Evolutionary conservation across 2,329 filamentous ascomycete species (phyloP), one percentile per base, ranked within the genome.

Genomic region (Fusarium nelsonii): DNA sequence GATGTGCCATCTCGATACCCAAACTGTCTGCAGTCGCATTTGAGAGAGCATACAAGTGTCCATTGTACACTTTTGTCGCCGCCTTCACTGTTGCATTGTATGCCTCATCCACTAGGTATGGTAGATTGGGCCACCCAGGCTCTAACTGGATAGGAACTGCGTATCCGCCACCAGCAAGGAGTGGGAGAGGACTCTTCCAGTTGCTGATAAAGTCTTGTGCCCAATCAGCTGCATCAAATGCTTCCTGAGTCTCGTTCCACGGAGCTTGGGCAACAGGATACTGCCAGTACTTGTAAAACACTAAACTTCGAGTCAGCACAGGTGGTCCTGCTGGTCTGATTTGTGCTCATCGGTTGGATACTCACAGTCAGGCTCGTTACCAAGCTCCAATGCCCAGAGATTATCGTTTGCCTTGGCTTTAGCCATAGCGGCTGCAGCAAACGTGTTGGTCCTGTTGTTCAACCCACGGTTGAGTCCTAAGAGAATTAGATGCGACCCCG

Each of bases 251-350:
- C 23, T 49, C n/a, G 9, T 55, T 55, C 32, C 32, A 55, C 0
- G 41, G 41, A 8, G 41, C 32, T 30, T 55, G 23, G 1, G 52
- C 41, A 14, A 55, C 52, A 20, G 23, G 32, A 14, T 49, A 55
- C 6, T 55, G 14, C 32, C 23, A 55, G n/a, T 55, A 55, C 11
- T 55, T 49, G 7, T 16, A 55, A 10, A 48, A 55, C 9, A 55
- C 52, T 55, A 12, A 28, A 6, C 6, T 3, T 10, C 0, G n/a
- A 44, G 26, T 54, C 3, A 45, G 12, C 3, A 44, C 8, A 14
- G 11, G 11, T 8, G 16, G 10, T 6, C 4, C 15, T n/a, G 2
- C 8, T 1, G 6, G n/a, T 9, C 4, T 3, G 11, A 0, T 10
- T 8, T n/a, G 10, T n/a, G 10, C 32, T 12, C 4, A 10, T n/a